Base-by-base conservation (phyloP, 2,329 filamentous ascomycete genomes). In the Lasiodiplodia hormozganensis region DNA sequence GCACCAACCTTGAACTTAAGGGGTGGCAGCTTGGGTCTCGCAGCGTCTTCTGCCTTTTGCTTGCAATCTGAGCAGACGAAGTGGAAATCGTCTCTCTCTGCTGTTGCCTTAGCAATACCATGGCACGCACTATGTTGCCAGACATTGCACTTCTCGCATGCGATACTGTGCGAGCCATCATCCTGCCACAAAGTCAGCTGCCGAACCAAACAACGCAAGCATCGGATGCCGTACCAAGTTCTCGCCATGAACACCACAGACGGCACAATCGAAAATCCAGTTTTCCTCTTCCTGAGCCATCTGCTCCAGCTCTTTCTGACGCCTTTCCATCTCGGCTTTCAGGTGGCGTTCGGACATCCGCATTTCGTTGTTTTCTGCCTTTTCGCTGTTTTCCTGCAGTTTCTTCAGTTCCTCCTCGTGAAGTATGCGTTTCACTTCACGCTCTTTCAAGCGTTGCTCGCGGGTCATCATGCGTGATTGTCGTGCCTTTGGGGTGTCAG, bases 81-180 rank as follows among this genome's bases (percentile, higher is more conserved):
- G 70, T 92, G 89, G 75, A 98, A 98, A 72, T 96, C 92, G 1
- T 93, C 89, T 57, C 89, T 86, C 71, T 97, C 95, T 0, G 94
- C 94, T 70, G 94, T 91, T 69, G 86, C 83, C 74, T 96, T 88
- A 56, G 87, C 87, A 71, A 98, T 92, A 51, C 90, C 91, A 69
- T 97, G 87, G 76, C 96, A 99, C 74, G 92, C 93, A 84, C 94
- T 97, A 77, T 99, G 96, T 78, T 98, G 95, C 96, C 96, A 99
- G 58, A 97, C 90, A 76, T 91, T 96, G 83, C 96, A 99, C 72
- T 86, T 90, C 76, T 99, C 96, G 80, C 96, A 99, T 34, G 94
- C 92, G 71, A 99, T 90, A 77, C 94, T 97, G 77, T 97, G 94
- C 8, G 93, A 91, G 43, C 96, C 96, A 77, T 98, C 96, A 74